Evolutionary conservation across 225 moss, liverwort and hornwort species (phyloP).

Genomic region (Asterella californica): DNA sequence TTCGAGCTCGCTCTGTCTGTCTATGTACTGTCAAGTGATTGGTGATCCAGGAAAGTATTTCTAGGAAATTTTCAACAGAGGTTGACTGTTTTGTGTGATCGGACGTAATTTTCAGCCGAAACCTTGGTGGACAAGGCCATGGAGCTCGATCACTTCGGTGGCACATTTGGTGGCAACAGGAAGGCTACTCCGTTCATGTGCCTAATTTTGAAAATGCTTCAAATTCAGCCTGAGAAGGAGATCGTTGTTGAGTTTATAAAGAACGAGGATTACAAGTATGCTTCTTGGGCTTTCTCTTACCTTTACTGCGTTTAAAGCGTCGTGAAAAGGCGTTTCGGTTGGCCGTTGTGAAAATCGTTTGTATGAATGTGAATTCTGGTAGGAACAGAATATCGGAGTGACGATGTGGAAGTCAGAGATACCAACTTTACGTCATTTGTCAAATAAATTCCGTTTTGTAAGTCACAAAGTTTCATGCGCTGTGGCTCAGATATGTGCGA

Average conservation of each 20-base stretch:
- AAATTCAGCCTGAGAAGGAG: constrained; percentile 99
- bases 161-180: constrained; percentile 93
- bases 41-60: not conserved
- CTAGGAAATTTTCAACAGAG: not conserved
- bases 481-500: constrained; percentile 77
- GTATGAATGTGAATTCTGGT: not conserved
- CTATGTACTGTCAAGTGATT: not conserved
- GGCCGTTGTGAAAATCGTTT: not conserved
- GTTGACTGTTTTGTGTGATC: not conserved
- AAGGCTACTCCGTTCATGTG: constrained; percentile 99
- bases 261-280: constrained; percentile 97
- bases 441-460: not conserved
- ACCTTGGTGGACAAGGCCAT: constrained; percentile 99
- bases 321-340: not conserved
- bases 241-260: constrained; percentile 99
- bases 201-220: constrained; percentile 98
- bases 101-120: constrained; percentile 58
- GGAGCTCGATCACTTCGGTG: constrained; percentile 98
- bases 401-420: not conserved
- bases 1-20: not conserved
- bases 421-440: not conserved
- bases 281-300: not conserved
- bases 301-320: not conserved
- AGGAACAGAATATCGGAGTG: not conserved
- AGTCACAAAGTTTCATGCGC: not conserved